phyloP scores from a whole-genome alignment of 495 filamentous ascomycete species.

The Xylaria grammica region DNA sequence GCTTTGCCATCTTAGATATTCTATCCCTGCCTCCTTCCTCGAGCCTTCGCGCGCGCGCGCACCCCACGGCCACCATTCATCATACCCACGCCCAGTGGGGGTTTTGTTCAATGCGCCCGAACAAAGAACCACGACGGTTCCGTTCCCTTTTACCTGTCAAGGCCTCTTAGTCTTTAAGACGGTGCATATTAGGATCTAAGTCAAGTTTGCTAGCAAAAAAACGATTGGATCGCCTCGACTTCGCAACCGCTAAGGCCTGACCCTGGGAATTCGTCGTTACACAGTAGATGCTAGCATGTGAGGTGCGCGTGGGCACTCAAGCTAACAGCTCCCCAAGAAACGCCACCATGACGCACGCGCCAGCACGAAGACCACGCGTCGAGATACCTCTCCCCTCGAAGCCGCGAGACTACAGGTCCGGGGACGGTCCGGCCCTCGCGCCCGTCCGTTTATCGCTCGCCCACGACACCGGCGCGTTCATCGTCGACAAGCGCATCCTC shows the following conservation, averaged over 20 bases:
- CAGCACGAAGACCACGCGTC: conserved; percentile 23
- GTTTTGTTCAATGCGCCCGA: conserved; percentile 3
- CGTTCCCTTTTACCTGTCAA: neutral
- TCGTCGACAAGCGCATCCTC: conserved; percentile 50
- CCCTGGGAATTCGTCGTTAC: no score
- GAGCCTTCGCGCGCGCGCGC: neutral
- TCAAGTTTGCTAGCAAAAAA: neutral
- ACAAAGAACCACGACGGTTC: conserved; percentile 17
- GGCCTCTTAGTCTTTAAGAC: neutral
- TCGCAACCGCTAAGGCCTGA: no score
- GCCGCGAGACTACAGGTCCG: conserved; percentile 40
- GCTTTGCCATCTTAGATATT: neutral
- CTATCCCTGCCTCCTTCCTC: neutral
- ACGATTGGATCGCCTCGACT: neutral
- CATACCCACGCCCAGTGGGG: neutral
- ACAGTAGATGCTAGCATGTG: conserved; percentile 13
- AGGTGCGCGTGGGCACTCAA: neutral
- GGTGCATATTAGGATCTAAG: neutral
- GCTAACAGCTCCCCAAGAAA: neutral
- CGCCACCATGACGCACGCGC: conserved; percentile 27
- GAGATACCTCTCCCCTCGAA: conserved; percentile 44
- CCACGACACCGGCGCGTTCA: conserved; percentile 51
- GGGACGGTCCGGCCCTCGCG: conserved; percentile 45
- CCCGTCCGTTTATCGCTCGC: conserved; percentile 42
- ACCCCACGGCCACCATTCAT: neutral